Evolutionary conservation across 2,329 filamentous ascomycete species (phyloP).

Genomic region (Cladophialophora bantiana): DNA sequence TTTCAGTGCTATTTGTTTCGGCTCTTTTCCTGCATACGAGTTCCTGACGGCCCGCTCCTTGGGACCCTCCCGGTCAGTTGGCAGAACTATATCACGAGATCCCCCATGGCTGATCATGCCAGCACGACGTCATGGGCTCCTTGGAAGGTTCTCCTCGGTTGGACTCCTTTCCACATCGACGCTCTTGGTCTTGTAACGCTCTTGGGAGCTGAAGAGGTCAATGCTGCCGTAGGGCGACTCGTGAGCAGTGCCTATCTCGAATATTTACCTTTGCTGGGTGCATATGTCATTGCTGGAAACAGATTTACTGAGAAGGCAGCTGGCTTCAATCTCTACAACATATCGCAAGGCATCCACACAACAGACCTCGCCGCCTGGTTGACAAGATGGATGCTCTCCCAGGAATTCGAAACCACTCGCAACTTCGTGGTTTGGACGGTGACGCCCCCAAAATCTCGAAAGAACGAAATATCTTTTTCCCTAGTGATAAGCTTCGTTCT

Average conservation of each 20-base stretch:
- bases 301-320: constrained; percentile 35
- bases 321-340: constrained; percentile 41
- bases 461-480: constrained; percentile 15
- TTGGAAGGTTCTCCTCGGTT: constrained; percentile 29
- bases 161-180: constrained; percentile 38
- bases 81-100: constrained; percentile 1
- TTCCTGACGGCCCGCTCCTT: constrained; percentile 9
- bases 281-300: constrained; percentile 39
- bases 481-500: constrained; percentile 29
- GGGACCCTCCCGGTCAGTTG: background rate
- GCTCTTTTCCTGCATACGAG: background rate
- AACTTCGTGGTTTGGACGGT: constrained; percentile 32
- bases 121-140: constrained; percentile 27
- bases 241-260: constrained; percentile 36
- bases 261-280: constrained; percentile 40
- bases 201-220: constrained; percentile 40
- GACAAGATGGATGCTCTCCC: constrained; percentile 34
- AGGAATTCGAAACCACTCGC: constrained; percentile 31
- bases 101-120: constrained; percentile 1
- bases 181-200: constrained; percentile 41
- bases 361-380: constrained; percentile 37
- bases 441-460: constrained; percentile 21
- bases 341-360: constrained; percentile 37
- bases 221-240: constrained; percentile 37
- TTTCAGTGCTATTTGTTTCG: background rate